Evolutionary conservation across 208 protist genomes (phyloP).

Genomic region (Porcisia deanei): DNA sequence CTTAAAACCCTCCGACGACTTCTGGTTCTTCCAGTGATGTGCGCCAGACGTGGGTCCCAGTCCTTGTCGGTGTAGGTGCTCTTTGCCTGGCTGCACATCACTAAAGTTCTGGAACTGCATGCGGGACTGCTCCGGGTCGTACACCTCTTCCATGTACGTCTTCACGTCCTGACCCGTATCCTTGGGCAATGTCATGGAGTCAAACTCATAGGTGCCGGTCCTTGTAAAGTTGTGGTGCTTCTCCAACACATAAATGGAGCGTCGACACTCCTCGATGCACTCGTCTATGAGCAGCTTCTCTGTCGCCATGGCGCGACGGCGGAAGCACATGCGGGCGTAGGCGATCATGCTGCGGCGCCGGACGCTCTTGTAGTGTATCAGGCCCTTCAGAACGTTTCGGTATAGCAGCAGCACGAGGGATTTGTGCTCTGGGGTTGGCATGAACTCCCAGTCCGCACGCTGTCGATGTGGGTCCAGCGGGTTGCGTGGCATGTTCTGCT

Average conservation of each 20-base stretch:
- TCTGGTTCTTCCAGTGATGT: conserved; percentile 76
- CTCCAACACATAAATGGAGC: conserved; percentile 78
- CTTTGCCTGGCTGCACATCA: conserved; percentile 78
- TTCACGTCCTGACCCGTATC: conserved; percentile 91
- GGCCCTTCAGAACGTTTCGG: conserved; percentile 79
- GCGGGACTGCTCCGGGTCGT: conserved; percentile 84
- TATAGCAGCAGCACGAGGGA: conserved; percentile 81
- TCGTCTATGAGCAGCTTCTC: conserved; percentile 91
- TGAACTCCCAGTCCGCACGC: conserved; percentile 71
- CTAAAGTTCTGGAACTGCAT: conserved; percentile 87
- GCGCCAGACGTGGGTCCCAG: conserved; percentile 64
- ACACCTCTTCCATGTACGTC: conserved; percentile 93
- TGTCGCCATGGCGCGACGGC: conserved; percentile 68
- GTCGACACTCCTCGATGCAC: conserved; percentile 84
- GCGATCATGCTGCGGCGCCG: conserved; percentile 80
- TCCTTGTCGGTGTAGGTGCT: conserved; percentile 70
- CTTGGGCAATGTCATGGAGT: conserved; percentile 82
- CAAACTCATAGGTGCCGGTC: conserved; percentile 82
- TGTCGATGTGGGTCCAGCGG: conserved; percentile 26
- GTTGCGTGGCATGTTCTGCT: conserved; percentile 57
- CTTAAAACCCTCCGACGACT: conserved; percentile 53
- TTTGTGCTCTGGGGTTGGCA: conserved; percentile 66
- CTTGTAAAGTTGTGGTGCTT: conserved; percentile 86
- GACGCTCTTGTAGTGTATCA: conserved; percentile 81
- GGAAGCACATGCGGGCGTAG: conserved; percentile 80